Evolutionary conservation across 176 grass and related monocot species (phyloP).

Genomic region (Oryza nivara): DNA sequence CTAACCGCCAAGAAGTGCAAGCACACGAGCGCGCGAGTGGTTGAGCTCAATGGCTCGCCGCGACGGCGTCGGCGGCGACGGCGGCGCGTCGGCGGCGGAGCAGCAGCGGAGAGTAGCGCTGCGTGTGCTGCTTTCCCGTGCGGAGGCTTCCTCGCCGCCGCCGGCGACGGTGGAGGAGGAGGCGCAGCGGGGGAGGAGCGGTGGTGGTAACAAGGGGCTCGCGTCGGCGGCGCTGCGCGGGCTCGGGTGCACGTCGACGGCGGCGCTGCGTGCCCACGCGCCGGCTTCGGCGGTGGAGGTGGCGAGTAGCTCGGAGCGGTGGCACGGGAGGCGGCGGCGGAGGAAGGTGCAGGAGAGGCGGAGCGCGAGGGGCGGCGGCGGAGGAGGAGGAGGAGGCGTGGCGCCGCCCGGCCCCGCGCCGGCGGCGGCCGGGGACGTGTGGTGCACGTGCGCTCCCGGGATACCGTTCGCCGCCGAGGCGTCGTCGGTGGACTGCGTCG

Average conservation of each 20-base stretch:
- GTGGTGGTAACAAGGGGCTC: slow-evolving; percentile 15
- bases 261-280: slow-evolving; percentile 42
- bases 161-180: background rate
- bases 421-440: slow-evolving; percentile 59
- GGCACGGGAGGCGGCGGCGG: slow-evolving; percentile 52
- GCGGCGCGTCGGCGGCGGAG: background rate
- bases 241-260: slow-evolving; percentile 65
- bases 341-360: slow-evolving; percentile 54
- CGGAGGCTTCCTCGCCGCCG: background rate
- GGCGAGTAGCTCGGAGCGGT: slow-evolving; percentile 38
- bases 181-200: background rate
- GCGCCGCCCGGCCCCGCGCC: background rate
- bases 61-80: slow-evolving; percentile 20
- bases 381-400: background rate
- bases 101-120: slow-evolving; percentile 40
- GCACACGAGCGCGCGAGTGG: slow-evolving; percentile 20
- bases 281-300: slow-evolving; percentile 22
- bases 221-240: slow-evolving; percentile 53
- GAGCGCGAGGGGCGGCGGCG: slow-evolving; percentile 39
- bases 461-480: slow-evolving; percentile 82
- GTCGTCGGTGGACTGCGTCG: slow-evolving; percentile 84
- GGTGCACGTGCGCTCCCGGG: slow-evolving; percentile 83
- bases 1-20: slow-evolving; percentile 18
- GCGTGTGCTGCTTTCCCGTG: slow-evolving; percentile 27
- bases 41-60: slow-evolving; percentile 38